A percentile compares a stretch with the other conserved stretches of the same genome.
phyloP scores from a whole-genome alignment of 2,329 filamentous ascomycete genomes.

The Hypoxylon sp. region DNA sequence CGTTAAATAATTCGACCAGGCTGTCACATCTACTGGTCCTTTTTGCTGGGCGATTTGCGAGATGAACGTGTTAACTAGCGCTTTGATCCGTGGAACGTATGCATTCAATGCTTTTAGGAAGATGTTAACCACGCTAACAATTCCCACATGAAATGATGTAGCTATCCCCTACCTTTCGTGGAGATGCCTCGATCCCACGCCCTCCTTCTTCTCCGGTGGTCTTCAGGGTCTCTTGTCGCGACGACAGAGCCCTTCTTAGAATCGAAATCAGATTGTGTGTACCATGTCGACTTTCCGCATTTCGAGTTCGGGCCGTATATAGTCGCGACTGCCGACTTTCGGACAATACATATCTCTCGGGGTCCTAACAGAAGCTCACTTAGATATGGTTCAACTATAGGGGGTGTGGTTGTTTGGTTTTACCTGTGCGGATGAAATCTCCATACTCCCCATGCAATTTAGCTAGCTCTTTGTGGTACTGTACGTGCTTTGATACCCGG shows the following conservation, averaged over 20 bases:
- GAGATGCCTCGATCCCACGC: constrained; percentile 50
- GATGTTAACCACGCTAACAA: background rate
- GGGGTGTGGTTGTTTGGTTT: constrained; percentile 9
- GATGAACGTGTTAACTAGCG: constrained; percentile 40
- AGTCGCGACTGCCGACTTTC: constrained; percentile 45
- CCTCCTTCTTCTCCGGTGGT: constrained; percentile 45
- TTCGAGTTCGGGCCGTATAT: constrained; percentile 58
- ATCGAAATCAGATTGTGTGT: constrained; percentile 52
- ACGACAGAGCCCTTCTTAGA: constrained; percentile 57
- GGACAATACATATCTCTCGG: constrained; percentile 54
- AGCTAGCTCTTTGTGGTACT: constrained; percentile 66
- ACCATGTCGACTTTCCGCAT: constrained; percentile 60
- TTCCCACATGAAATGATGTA: background rate
- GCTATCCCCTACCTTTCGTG: constrained; percentile 42
- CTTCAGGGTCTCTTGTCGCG: constrained; percentile 53
- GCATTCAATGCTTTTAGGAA: constrained; percentile 40
- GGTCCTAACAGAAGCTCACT: constrained; percentile 42
- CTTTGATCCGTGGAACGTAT: constrained; percentile 47
- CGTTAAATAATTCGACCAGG: constrained; percentile 47
- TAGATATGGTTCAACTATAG: background rate
- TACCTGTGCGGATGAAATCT: constrained; percentile 50
- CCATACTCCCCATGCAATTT: constrained; percentile 70
- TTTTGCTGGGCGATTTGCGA: constrained; percentile 35
- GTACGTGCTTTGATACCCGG: constrained; percentile 67
- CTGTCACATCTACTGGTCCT: constrained; percentile 42